Evolutionary conservation across 805 yeast genomes (phyloP), one percentile per base, ranked within the genome.

Genomic region (Cyberlindnera misumaiensis): DNA sequence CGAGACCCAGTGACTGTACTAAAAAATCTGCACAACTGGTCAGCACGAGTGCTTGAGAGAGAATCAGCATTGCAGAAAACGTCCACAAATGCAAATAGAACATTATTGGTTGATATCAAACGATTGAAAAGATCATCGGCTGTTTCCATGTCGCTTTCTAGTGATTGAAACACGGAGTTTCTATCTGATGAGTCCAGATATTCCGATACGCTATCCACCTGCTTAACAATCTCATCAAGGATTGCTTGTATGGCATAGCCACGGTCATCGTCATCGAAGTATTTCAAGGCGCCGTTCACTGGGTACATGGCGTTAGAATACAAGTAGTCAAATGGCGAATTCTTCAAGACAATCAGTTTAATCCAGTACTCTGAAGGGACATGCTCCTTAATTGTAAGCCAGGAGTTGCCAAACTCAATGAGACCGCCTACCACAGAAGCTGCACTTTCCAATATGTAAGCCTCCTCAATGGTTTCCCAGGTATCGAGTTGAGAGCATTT

Each of bases 251-350:
- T 59, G 4, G 58, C 80, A 54, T 73, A 75, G 7, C 66, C 68
- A 20, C 73, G 67, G 29, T 68, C 64, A 32, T 74, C 75, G 32
- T 73, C 77, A 49, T 77, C 83, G 39, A 78, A 69, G 34, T 67
- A 66, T 47, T 73, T 76, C 31, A 80, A 60, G 2, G 77, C 70
- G 17, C 75, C 77, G 25, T 74, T 63, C 24, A 77, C 56, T 15
- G 78, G 73, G 29, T 68, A 63, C 45, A 77, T 58, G 0, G 79
- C 73, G 42, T 69, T 70, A 2, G 86, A 75, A 27, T 68, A 60
- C 5, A 72, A 65, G 47, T 70, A 77, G 49, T 83, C 88, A 53
- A 67, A 80, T 0, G 90, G 82, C 3, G 75, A 71, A 38, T 76
- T 70, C 8, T 67, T 59, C 39, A 78, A 50, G 2, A 71, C 64